A percentile compares a stretch with the other conserved stretches of the same genome.
Conservation (phyloP, 805 yeast species). For the Jamesozyma lodderae region DNA sequence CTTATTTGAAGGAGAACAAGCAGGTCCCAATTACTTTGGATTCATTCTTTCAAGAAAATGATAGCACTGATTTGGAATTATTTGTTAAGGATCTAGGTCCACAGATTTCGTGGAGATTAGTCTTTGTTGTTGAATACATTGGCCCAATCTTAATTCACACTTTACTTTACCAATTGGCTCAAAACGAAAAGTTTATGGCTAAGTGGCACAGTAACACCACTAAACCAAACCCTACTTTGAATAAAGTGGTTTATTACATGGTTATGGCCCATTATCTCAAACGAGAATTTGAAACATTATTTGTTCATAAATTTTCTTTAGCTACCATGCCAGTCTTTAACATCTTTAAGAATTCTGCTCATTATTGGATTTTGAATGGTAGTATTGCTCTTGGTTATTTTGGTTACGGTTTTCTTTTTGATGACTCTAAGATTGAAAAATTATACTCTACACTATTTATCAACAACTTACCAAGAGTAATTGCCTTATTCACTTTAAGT, state of each 20-base stretch:
- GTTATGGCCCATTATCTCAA: slow-evolving; percentile 71
- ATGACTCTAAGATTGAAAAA: slow-evolving; percentile 11
- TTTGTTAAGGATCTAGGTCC: slow-evolving; percentile 85
- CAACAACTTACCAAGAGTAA: slow-evolving; percentile 24
- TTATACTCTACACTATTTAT: slow-evolving; percentile 12
- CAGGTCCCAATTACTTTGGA: slow-evolving; percentile 26
- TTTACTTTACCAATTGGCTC: slow-evolving; percentile 42
- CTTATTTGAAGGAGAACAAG: slow-evolving; percentile 30
- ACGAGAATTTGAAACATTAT: slow-evolving; percentile 80
- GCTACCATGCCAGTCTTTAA: slow-evolving; percentile 89
- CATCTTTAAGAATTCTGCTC: slow-evolving; percentile 79
- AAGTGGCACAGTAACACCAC: slow-evolving; percentile 8
- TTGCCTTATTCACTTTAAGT: slow-evolving; percentile 43
- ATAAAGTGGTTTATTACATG: slow-evolving; percentile 33
- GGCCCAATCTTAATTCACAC: slow-evolving; percentile 85
- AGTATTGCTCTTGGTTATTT: slow-evolving; percentile 41
- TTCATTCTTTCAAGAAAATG: slow-evolving; percentile 25
- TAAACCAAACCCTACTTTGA: slow-evolving; percentile 19
- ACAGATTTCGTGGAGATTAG: slow-evolving; percentile 86
- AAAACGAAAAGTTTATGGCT: slow-evolving; percentile 6
- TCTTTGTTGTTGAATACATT: slow-evolving; percentile 77
- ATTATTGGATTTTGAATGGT: slow-evolving; percentile 92
- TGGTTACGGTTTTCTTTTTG: slow-evolving; percentile 36
- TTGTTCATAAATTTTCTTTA: slow-evolving; percentile 75
- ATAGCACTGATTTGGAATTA: slow-evolving; percentile 35